phyloP scores from a whole-genome alignment of 768 basidiomycete genomes.

The Lactifluus hygrophoroides region DNA sequence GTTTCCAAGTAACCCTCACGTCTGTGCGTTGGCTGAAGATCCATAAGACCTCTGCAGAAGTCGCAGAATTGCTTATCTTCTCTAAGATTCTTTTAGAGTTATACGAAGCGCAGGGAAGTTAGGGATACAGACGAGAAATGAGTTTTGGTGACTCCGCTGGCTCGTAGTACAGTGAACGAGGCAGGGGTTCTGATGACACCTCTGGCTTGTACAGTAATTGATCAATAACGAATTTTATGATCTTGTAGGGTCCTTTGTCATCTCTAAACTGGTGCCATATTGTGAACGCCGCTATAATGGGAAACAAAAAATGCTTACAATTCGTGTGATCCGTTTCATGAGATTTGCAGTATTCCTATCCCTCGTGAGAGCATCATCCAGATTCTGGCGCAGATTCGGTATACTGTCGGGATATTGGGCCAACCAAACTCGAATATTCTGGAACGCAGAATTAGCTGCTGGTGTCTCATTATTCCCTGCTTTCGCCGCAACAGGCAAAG shows the following conservation, averaged over 20 bases:
- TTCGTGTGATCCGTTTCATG: too few relatives aligned
- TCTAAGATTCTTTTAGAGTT: background rate
- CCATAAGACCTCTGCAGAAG: too few relatives aligned
- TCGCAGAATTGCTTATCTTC: too few relatives aligned
- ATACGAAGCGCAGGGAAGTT: background rate
- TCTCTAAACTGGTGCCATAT: background rate
- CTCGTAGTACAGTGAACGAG: too few relatives aligned
- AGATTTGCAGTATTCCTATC: background rate
- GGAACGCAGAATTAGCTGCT: background rate
- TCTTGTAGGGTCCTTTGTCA: background rate
- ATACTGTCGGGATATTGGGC: background rate
- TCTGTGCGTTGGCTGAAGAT: too few relatives aligned
- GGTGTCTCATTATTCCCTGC: too few relatives aligned
- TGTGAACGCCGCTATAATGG: background rate
- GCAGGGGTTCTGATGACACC: fast-evolving
- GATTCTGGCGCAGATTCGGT: background rate
- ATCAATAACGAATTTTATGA: background rate
- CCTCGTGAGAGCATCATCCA: background rate
- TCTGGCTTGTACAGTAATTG: background rate
- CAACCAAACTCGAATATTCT: background rate
- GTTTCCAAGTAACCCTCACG: background rate
- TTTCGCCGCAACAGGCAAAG: background rate
- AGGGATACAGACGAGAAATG: background rate
- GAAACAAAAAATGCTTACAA: background rate
- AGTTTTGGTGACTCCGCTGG: too few relatives aligned